phyloP scores from a whole-genome alignment of 2,329 filamentous ascomycete species.

The Pseudogymnoascus sp. region DNA sequence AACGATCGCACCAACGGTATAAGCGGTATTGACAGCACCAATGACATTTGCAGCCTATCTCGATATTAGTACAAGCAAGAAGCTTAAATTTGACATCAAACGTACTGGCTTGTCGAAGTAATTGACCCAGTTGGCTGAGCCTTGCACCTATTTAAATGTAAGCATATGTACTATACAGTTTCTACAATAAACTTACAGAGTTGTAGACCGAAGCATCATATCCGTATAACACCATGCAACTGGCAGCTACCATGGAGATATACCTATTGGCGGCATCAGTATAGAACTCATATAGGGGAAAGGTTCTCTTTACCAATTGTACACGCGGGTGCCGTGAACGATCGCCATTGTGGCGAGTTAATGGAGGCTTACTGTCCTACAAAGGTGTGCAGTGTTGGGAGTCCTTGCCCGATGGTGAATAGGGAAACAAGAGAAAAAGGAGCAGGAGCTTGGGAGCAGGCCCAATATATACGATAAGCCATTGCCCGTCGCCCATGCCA shows the following conservation, averaged over 20 bases:
- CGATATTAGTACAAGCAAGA: constrained; percentile 19
- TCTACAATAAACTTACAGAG: constrained; percentile 32
- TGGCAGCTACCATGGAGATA: constrained; percentile 60
- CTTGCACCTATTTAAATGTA: constrained; percentile 38
- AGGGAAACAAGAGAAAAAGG: neutral
- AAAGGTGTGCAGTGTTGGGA: neutral
- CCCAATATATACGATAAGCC: neutral
- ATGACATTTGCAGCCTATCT: constrained; percentile 33
- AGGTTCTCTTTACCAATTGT: constrained; percentile 1
- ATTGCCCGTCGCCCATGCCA: neutral
- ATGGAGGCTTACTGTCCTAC: neutral
- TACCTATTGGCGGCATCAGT: constrained; percentile 38
- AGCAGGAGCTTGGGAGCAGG: neutral
- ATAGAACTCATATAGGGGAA: neutral
- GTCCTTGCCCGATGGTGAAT: neutral
- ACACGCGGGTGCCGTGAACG: constrained; percentile 2
- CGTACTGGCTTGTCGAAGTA: constrained; percentile 44
- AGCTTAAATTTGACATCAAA: neutral
- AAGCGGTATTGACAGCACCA: constrained; percentile 57
- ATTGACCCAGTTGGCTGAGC: constrained; percentile 55
- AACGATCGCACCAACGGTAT: constrained; percentile 63
- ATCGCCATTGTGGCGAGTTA: constrained; percentile 7
- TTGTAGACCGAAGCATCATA: constrained; percentile 71
- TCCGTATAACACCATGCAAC: constrained; percentile 68
- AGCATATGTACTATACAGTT: neutral